Evolutionary conservation across 441 rosid species (phyloP), one percentile per base, ranked within the genome.

Genomic region (Gossypium lobatum): DNA sequence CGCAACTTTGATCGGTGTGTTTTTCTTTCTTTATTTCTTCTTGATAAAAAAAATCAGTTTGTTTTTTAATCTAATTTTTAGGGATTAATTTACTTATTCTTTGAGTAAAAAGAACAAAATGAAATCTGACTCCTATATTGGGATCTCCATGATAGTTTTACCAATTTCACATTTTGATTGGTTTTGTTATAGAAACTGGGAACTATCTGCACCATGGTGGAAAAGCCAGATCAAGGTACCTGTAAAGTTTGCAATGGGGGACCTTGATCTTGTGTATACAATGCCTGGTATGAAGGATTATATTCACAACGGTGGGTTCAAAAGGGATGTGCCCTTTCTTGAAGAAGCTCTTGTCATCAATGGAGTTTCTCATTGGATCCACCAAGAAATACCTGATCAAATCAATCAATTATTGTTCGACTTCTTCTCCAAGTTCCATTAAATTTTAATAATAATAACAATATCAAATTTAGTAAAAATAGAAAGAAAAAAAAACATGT

Each of bases 301-400:
- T 16, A 52, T 52, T 52, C 55, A 4, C 20, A 52, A 52, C 0
- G 20, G 55, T 14, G 55, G 55, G 2, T 0, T 52, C 18, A 52
- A 52, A 4, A 52, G 55, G 17, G 0, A 4, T n/a, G 55, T n/a
- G 7, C 55, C 55, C 18, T 5, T 52, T 2, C 55, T 52, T 52
- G 55, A 52, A 52, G 55, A 52, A n/a, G 55, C 55, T 1, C 55
- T 52, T 0, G 55, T 16, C 18, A 52, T 52, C 17, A 1, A 5
- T 14, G 55, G 55, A 52, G 55, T 52, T 52, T 52, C 55, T 52
- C 55, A 52, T 52, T 52, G 55, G 55, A 52, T 52, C 55, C 20
- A 52, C 9, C 20, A 52, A 4, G 20, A 52, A n/a, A 52, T 52
- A 14, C 55, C 55, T 16, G 20, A 52, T 6, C 20, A 52, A 52